Percentiles rank a stretch among this genome's conserved stretches.
Evolutionary conservation across 305 asterid species (phyloP).

Genomic region (Fraxinus latifolia): DNA sequence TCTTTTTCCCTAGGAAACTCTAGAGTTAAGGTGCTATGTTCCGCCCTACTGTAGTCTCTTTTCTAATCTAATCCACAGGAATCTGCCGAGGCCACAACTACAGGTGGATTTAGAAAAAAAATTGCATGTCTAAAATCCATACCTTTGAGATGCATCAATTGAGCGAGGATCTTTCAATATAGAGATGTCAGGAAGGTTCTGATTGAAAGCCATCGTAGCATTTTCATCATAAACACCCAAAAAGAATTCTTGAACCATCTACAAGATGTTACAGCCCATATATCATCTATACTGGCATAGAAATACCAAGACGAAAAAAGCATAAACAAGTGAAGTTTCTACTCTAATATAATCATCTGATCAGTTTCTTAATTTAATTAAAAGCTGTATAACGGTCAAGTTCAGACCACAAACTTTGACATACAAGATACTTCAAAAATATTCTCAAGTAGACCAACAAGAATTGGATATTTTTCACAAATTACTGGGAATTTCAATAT

Average conservation of each 20-base stretch:
- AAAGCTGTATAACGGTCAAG: conserved; percentile 16
- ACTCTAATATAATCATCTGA: background rate
- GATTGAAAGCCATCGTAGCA: background rate
- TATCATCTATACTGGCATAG: conserved; percentile 15
- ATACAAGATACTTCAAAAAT: background rate
- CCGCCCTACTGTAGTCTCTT: background rate
- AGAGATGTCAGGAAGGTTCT: background rate
- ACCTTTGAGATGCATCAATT: conserved; percentile 9
- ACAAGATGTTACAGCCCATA: conserved; percentile 15
- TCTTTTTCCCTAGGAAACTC: background rate
- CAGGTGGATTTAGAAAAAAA: background rate
- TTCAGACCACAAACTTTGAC: conserved; percentile 4
- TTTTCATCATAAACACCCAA: conserved; percentile 1
- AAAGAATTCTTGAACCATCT: conserved; percentile 39
- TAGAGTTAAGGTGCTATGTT: background rate
- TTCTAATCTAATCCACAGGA: background rate
- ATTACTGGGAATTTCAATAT: background rate
- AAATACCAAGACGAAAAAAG: background rate
- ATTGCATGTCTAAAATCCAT: background rate
- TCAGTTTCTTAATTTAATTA: conserved; percentile 4
- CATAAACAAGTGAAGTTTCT: conserved; percentile 3
- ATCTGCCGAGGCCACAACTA: background rate
- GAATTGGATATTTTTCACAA: background rate
- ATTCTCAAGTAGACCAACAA: background rate
- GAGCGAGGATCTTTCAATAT: conserved; percentile 5